Evolutionary conservation across 129 eudicot species (phyloP), one percentile per base, ranked within the genome.

Genomic region (Oenanthe sinensis): DNA sequence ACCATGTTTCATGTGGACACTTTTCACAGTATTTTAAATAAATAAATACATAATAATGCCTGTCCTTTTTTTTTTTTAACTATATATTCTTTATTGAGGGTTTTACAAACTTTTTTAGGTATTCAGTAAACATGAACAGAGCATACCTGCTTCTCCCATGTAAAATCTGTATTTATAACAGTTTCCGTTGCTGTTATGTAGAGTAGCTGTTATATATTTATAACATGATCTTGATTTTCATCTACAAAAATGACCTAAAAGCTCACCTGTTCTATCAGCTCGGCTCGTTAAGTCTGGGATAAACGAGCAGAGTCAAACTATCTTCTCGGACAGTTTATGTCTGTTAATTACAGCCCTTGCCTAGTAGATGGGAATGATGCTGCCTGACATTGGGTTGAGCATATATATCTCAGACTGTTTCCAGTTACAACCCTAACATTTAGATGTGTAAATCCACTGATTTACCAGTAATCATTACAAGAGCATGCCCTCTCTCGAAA

Each of bases 401-500:
- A 55, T 22, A 55, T 19, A 55, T 55, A 12, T 22, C 13, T 58
- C 67, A 22, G 14, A 55, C 28, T 55, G 63, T 20, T 20, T 71
- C 54, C 46, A 40, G 12, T 36, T 30, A 17, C 45, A 70, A 70
- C 26, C 26, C 10, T 19, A 54, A 10, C 20, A 12, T 40, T 17
- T 8, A 3, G 75, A 71, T 42, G 6, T 55, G 16, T 40, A 24
- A 3, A 11, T 45, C 54, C 22, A 10, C 19, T 24, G 17, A 42
- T 45, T 78, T 78, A 91, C 96, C 97, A 92, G 74, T 90, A 92
- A 74, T 92, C 97, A 86, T 81, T 77, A 74, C 95, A 91, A 19
- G 94, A 91, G 85, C 97, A 91, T 5, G 73, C 58, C 77, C 81
- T 89, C 20, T 71, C 80, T 80, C 80, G 81, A 73, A 92, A 89